These are phyloP conservation scores for Gastrodia elata DNA, from an alignment of 106 monocot genomes.

Conservation along the genomic window DNA sequence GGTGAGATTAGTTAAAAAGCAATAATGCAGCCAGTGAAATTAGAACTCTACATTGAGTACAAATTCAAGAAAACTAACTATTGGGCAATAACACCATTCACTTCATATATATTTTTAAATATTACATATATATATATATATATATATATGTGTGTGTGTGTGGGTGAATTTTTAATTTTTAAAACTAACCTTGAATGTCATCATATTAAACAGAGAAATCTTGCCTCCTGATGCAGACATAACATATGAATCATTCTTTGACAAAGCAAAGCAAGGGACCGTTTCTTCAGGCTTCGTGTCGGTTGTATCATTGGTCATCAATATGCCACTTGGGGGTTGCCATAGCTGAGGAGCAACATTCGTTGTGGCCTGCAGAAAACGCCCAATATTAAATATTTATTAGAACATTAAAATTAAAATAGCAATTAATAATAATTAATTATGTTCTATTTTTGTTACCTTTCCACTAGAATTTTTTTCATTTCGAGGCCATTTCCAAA, in stretches of 20 bases:
- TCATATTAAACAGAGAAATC: slow-evolving; percentile 78
- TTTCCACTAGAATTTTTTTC: slow-evolving; percentile 33
- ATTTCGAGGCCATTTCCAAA: slow-evolving; percentile 56
- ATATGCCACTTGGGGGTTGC: slow-evolving; percentile 64
- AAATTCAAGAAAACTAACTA: too few relatives aligned
- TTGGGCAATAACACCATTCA: too few relatives aligned
- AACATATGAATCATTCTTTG: slow-evolving; percentile 82
- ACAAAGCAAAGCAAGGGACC: slow-evolving; percentile 73
- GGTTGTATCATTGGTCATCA: slow-evolving; percentile 72
- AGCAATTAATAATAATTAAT: slow-evolving; percentile 1
- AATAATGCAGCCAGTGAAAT: too few relatives aligned
- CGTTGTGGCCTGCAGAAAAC: slow-evolving; percentile 48
- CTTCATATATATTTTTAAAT: too few relatives aligned
- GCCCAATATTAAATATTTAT: not conserved
- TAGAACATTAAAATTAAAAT: not conserved
- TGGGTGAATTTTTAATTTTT: too few relatives aligned
- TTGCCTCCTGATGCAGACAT: slow-evolving; percentile 85
- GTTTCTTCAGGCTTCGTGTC: slow-evolving; percentile 65
- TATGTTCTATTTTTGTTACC: slow-evolving; percentile 14
- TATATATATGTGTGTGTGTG: too few relatives aligned
- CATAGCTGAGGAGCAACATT: slow-evolving; percentile 60
- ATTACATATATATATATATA: too few relatives aligned
- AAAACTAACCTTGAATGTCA: slow-evolving; percentile 59
- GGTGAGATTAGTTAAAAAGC: too few relatives aligned
- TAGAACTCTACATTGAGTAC: too few relatives aligned